phyloP scores from a whole-genome alignment of 306 rosid genomes.

The Medicago ruthenica region DNA sequence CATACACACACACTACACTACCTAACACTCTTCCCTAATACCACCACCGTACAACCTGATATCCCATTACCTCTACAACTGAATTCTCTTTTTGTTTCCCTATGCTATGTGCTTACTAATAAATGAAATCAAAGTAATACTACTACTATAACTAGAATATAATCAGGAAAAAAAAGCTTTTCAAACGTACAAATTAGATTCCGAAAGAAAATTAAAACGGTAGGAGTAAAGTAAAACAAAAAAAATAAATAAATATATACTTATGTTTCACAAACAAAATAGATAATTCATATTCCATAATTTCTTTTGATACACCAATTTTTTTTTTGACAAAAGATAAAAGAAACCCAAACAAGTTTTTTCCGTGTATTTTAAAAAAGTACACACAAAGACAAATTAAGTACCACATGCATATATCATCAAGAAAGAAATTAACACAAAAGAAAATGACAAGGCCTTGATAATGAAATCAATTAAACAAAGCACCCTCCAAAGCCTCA shows the following conservation, averaged over 20 bases:
- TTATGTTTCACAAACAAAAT: background rate
- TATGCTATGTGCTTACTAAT: too few species aligned
- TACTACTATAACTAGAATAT: too few species aligned
- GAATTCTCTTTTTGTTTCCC: too few species aligned
- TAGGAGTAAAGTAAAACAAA: background rate
- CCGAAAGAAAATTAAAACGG: background rate
- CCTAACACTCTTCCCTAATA: too few species aligned
- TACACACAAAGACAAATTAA: background rate
- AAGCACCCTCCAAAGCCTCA: background rate
- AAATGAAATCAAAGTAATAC: too few species aligned
- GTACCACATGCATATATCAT: background rate
- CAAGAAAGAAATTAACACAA: slow-evolving; percentile 5
- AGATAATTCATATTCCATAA: background rate
- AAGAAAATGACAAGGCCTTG: background rate
- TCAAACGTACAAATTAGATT: background rate
- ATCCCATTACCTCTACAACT: too few species aligned
- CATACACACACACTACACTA: too few species aligned
- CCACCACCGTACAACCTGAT: too few species aligned
- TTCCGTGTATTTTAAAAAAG: background rate
- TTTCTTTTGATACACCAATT: background rate
- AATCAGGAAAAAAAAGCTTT: too few species aligned
- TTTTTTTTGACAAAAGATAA: background rate
- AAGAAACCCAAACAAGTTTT: background rate
- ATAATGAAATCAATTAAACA: background rate
- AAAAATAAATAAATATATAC: background rate